Evolutionary conservation across 352 stramenopile species (phyloP), one percentile per base, ranked within the genome.

Genomic region (Hyaloperonospora arabidopsidis): DNA sequence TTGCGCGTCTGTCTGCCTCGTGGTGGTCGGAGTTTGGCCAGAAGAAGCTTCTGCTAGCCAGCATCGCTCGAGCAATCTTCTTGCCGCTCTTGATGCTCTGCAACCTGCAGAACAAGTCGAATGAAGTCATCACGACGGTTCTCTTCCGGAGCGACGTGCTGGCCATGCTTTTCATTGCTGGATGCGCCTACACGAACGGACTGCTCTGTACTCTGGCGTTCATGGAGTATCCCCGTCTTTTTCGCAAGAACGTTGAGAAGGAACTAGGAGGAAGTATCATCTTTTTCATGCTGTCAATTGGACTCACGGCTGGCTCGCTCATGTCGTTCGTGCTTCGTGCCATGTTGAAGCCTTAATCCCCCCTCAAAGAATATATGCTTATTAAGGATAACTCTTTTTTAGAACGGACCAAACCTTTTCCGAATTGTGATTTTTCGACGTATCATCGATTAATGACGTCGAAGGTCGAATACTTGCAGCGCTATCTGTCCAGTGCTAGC

Each of bases 391-490:
- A 32, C 25, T 32, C 25, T 32, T 32, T 32, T 32, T 32, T 32
- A n/a, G n/a, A n/a, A n/a, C n/a, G n/a, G n/a, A n/a, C n/a, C n/a
- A n/a, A n/a, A n/a, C n/a, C n/a, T n/a, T n/a, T n/a, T n/a, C n/a
- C n/a, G n/a, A n/a, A n/a, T n/a, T n/a, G n/a, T n/a, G n/a, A n/a
- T n/a, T n/a, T n/a, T n/a, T n/a, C n/a, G n/a, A n/a, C n/a, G n/a
- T n/a, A n/a, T n/a, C n/a, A n/a, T n/a, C n/a, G n/a, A n/a, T n/a
- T n/a, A n/a, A 75, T 75, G 67, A 19, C 63, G 61, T 88, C 81
- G 29, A 91, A 91, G 73, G 66, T 89, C 52, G 81, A 84, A 63
- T 88, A 88, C 49, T 46, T 91, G 39, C 77, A 89, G 76, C 76
- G 77, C 28, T 91, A 91, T 56, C 77, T 89, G 75, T 66, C 72